Evolutionary conservation across 1,139 yeast genomes (phyloP), one percentile per base, ranked within the genome.

Genomic region (Geotrichum armillariae): DNA sequence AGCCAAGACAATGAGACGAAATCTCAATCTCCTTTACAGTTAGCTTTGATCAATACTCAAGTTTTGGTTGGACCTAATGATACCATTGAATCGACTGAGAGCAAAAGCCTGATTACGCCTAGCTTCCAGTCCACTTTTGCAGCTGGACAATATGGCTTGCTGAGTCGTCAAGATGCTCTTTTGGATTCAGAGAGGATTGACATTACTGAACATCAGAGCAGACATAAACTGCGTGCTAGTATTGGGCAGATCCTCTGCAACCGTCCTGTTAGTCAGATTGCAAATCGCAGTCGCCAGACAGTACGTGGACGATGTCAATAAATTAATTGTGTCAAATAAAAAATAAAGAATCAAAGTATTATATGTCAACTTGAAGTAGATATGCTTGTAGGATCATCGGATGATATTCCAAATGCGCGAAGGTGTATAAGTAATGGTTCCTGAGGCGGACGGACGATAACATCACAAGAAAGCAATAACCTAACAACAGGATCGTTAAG

Each of bases 151-250:
- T 18, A 22, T 20, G 11, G 33, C 34, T 39, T 14, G 20, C 6
- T 39, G 9, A 41, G 20, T 11, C 29, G 45, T 4, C 31, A 32
- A 8, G 23, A 45, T 3, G 42, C 42, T 11, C 38, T 45, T 9
- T 9, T 14, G 25, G 47, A 45, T 32, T n/a, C 47, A 6, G 47
- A 45, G 20, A 45, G 18, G 18, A 39, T 45, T 32, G 41, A 37
- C 31, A 45, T 45, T 29, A 39, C 41, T 17, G 47, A 45, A 25
- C 41, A 45, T 18, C 41, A 45, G 22, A 38, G 22, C 23, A 32
- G 45, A n/a, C 45, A 32, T 32, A 36, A 41, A n/a, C 11, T 32
- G n/a, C 25, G 45, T 8, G 21, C 29, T 2, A 33, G 25, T 8
- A 41, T 41, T 32, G 45, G 45, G 1, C n/a, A 41, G 22, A 7